A percentile compares a stretch with the other conserved stretches of the same genome.
Evolutionary conservation across 139 green algal genomes (phyloP).

Genomic region (Raphidocelis subcapitata): DNA sequence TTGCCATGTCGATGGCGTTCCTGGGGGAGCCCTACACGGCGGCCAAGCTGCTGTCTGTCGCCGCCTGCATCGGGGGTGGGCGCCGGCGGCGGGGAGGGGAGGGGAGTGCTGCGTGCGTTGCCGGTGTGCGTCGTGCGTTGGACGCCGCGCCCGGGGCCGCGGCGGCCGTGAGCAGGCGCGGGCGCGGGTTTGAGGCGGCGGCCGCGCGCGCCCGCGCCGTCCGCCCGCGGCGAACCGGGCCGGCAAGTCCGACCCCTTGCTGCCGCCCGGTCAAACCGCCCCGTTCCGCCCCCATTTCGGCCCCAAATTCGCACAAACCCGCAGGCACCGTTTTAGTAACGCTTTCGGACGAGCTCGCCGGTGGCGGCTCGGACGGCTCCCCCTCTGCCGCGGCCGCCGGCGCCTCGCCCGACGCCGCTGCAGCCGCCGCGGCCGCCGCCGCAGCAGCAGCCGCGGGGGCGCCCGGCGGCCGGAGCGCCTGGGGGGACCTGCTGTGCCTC

Average conservation of each 20-base stretch:
- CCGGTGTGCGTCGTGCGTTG: not conserved
- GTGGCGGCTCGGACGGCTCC: not conserved
- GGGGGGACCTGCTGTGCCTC: conserved; percentile 80
- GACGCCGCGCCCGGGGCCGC: not conserved
- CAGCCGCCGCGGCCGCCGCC: not conserved
- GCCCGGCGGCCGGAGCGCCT: conserved; percentile 3
- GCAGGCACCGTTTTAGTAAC: conserved; percentile 39
- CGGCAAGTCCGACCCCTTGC: too few relatives aligned
- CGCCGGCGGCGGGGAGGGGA: too few relatives aligned
- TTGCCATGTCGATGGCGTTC: conserved; percentile 51
- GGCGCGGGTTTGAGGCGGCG: not conserved
- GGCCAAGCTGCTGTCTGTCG: conserved; percentile 69
- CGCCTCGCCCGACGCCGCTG: not conserved
- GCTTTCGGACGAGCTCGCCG: conserved; percentile 18
- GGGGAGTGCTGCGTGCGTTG: too few relatives aligned
- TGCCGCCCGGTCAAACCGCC: too few relatives aligned
- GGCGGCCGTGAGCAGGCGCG: not conserved
- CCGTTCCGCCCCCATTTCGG: not conserved
- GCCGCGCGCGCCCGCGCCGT: too few relatives aligned
- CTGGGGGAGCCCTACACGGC: conserved; percentile 52
- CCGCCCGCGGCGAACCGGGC: too few relatives aligned
- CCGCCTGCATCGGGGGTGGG: conserved; percentile 68
- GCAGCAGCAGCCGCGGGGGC: not conserved
- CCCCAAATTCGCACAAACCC: not conserved
- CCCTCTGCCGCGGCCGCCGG: not conserved